Evolutionary conservation across 2,329 filamentous ascomycete genomes (phyloP).

Genomic region (Pyrenophora tritici-repentis): DNA sequence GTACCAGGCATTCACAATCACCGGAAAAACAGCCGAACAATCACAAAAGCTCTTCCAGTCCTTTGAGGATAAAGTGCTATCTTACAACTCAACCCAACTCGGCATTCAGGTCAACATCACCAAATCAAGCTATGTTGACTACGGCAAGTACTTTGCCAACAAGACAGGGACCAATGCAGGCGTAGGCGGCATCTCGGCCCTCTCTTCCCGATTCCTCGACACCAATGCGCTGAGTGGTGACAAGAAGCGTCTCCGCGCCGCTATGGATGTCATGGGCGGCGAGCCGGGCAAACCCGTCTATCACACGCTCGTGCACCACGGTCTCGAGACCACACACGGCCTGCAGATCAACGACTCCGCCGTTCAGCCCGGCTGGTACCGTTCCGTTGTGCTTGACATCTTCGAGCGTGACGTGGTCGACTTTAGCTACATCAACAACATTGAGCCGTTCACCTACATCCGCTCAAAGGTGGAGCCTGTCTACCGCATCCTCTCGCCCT

Average conservation of each 20-base stretch:
- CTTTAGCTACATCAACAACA: too few relatives aligned
- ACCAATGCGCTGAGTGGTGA: too few relatives aligned
- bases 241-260: too few relatives aligned
- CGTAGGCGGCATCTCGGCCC: background rate
- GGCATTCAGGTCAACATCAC: constrained; percentile 3
- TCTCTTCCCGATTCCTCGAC: too few relatives aligned
- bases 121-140: constrained; percentile 3
- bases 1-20: constrained; percentile 11
- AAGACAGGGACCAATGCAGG: constrained; percentile 3
- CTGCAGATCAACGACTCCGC: constrained; percentile 3
- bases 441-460: too few relatives aligned
- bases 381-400: background rate
- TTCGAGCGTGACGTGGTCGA: too few relatives aligned
- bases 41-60: background rate
- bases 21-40: background rate
- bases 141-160: constrained; percentile 5
- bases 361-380: constrained; percentile 3
- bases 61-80: constrained; percentile 3
- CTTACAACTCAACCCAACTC: constrained; percentile 3
- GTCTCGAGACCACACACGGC: constrained; percentile 3
- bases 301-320: constrained; percentile 5
- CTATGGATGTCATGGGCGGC: too few relatives aligned
- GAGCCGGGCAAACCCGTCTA: background rate
- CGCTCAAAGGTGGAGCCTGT: too few relatives aligned
- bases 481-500: too few relatives aligned